Evolutionary conservation across 257 asterid species (phyloP).

Genomic region (Osmanthus fragrans): DNA sequence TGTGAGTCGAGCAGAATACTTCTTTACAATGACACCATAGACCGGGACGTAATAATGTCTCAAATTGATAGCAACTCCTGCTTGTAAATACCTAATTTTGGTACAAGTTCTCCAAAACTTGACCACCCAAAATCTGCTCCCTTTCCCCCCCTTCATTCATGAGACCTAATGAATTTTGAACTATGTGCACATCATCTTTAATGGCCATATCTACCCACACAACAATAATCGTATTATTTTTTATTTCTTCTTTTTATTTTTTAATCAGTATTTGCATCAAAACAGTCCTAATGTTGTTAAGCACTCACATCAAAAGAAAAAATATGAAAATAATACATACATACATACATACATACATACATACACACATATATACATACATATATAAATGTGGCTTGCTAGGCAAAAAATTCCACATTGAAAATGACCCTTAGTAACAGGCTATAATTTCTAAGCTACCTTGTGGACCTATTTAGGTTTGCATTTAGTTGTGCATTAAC

Average conservation of each 20-base stretch:
- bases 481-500: not conserved
- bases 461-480: not conserved
- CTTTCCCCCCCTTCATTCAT: not conserved
- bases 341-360: no score
- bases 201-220: not conserved
- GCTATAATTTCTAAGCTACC: not conserved
- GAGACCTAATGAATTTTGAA: not conserved
- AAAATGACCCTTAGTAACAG: not conserved
- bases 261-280: not conserved
- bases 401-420: not conserved
- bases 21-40: no score
- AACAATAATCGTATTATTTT: not conserved
- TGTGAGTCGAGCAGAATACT: no score
- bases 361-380: no score
- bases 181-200: not conserved
- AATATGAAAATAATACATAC: no score
- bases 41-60: no score
- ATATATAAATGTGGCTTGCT: not conserved
- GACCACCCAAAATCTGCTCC: not conserved
- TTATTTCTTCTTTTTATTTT: not conserved
- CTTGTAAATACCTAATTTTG: not conserved
- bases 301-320: not conserved
- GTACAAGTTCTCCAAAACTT: not conserved
- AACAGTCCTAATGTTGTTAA: not conserved
- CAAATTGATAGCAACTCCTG: not conserved